A percentile compares a stretch with the other conserved stretches of the same genome.
Evolutionary conservation across 192 early-diverging fungal species (phyloP).

Genomic region (Chytriomyces hyalinus): DNA sequence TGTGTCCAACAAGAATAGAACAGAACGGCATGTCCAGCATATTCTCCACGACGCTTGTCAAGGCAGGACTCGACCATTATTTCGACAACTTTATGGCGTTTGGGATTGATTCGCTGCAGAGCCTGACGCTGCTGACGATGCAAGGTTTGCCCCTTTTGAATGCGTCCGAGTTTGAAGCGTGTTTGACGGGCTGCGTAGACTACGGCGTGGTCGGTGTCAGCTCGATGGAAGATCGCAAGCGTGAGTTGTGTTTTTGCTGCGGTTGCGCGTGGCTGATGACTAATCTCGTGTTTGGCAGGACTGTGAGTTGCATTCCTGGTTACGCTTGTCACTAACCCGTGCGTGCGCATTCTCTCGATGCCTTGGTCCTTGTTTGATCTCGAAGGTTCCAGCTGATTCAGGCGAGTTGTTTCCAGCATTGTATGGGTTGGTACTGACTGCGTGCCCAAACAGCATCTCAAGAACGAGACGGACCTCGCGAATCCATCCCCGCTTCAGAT

Average conservation of each 20-base stretch:
- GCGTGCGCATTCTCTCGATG: constrained; percentile 7
- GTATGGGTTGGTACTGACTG: not conserved
- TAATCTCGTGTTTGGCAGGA: constrained; percentile 42
- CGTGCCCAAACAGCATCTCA: constrained; percentile 26
- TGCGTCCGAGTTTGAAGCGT: not conserved
- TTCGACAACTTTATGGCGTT: constrained; percentile 60
- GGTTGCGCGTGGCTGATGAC: not conserved
- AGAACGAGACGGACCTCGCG: constrained; percentile 33
- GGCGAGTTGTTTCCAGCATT: constrained; percentile 1
- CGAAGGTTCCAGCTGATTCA: constrained; percentile 64
- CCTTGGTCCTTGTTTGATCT: not conserved
- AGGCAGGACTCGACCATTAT: constrained; percentile 66
- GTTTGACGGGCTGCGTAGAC: constrained; percentile 36
- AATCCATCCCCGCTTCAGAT: constrained; percentile 32
- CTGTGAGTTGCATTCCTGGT: constrained; percentile 35
- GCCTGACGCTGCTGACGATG: constrained; percentile 77
- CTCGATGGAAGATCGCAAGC: constrained; percentile 61
- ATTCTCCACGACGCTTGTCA: constrained; percentile 54
- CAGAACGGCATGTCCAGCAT: not conserved
- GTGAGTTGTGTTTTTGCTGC: constrained; percentile 33
- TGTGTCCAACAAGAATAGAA: not conserved
- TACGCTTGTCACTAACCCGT: not conserved
- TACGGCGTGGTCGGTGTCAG: constrained; percentile 58
- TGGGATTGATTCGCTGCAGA: constrained; percentile 61
- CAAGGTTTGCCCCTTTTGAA: constrained; percentile 60